Base-by-base conservation (phyloP, 169 alveolate genomes). In the Cryptosporidium sp. region DNA sequence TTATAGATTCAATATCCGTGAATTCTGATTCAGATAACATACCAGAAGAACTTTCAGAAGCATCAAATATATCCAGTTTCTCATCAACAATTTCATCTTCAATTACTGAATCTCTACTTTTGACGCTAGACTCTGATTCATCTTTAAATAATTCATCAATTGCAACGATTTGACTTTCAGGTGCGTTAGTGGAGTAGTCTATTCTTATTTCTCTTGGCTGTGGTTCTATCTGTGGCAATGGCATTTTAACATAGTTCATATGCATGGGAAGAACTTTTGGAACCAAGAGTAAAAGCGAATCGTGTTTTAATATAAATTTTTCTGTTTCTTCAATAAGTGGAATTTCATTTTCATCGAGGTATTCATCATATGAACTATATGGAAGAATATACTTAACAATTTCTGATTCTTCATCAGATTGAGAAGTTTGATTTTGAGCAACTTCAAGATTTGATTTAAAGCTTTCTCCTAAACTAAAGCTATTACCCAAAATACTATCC, bases 241-340 rank as follows among this genome's bases (percentile, higher is more conserved):
- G 86, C 23, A 44, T 56, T 10, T 29, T 73, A 14, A 60, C 62
- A 73, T 73, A 73, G 14, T 8, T 60, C 45, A 73, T 37, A 56
- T 52, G 68, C 68, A 53, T 21, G 5, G 86, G 86, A 70, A 73
- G 18, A 14, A 52, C 37, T 23, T 3, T 14, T n/a, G 86, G 86
- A 53, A 73, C 53, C 2, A 53, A 60, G 26, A 73, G 58, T 12
- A 37, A n/a, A 8, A 73, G 44, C 0, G 70, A n/a, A 31, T 52
- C 53, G 37, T 73, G 86, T 3, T 26, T 31, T 4, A 73, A n/a
- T 7, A 12, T 39, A 33, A 73, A 37, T 6, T 37, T 51, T 29
- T 73, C 86, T n/a, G 86, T 53, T 35, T 73, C 86, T 31, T 6
- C 26, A 33, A 73, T 58, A 4, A 73, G 12, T 31, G 86, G 86